phyloP scores from a whole-genome alignment of 2,329 filamentous ascomycete species.

The Monilinia fructicola region DNA sequence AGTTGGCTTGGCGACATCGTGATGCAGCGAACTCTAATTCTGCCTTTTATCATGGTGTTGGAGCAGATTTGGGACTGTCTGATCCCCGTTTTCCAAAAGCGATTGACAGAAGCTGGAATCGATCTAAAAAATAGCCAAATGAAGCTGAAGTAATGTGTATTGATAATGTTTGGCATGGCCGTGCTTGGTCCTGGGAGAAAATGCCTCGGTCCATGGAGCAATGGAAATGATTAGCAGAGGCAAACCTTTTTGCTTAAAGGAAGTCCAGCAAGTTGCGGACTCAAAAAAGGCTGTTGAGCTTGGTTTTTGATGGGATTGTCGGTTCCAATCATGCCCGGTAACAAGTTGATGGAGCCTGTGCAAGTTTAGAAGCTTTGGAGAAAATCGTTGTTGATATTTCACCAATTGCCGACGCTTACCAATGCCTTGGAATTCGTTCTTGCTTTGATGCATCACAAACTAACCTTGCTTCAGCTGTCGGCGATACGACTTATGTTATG shows the following conservation, averaged over 20 bases:
- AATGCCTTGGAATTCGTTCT: background rate
- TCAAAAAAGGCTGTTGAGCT: constrained; percentile 56
- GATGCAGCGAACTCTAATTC: constrained; percentile 58
- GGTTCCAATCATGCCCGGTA: constrained; percentile 59
- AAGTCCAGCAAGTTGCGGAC: constrained; percentile 60
- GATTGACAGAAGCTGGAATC: constrained; percentile 52
- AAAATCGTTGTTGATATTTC: constrained; percentile 52
- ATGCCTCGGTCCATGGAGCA: constrained; percentile 59
- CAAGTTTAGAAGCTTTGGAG: constrained; percentile 59
- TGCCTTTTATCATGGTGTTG: constrained; percentile 61
- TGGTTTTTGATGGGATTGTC: constrained; percentile 60
- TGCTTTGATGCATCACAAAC: background rate
- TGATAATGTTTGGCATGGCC: constrained; percentile 62
- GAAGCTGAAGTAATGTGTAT: constrained; percentile 62
- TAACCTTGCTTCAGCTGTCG: constrained; percentile 43
- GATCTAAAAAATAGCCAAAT: constrained; percentile 53
- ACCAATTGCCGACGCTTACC: no score
- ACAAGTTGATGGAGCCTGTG: constrained; percentile 61
- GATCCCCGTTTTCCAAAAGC: constrained; percentile 60
- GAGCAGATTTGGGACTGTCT: constrained; percentile 56
- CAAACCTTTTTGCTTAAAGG: constrained; percentile 60
- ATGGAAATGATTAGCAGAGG: constrained; percentile 59
- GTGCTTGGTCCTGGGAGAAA: constrained; percentile 63
- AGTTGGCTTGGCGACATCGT: constrained; percentile 61
- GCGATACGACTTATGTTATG: constrained; percentile 59